A percentile compares a stretch with the other conserved stretches of the same genome.
These are phyloP conservation scores for Phytophthora sansomeana DNA, from an alignment of 352 stramenopile species.

Conservation along the genomic window DNA sequence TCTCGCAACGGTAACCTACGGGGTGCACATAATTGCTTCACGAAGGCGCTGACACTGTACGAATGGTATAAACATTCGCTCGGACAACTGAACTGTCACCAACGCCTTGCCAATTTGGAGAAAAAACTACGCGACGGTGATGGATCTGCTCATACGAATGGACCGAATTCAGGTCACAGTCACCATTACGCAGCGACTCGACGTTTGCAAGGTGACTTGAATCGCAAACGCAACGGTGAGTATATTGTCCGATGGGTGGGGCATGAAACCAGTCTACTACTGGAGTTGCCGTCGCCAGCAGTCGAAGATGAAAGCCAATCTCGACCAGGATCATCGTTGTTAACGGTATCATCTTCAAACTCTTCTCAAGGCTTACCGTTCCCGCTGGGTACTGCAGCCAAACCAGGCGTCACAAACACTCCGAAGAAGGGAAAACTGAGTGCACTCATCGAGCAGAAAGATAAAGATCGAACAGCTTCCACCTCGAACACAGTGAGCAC, in stretches of 20 bases:
- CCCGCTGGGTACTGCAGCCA: slow-evolving; percentile 25
- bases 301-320: slow-evolving; percentile 58
- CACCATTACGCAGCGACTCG: slow-evolving; percentile 83
- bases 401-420: slow-evolving; percentile 50
- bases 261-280: slow-evolving; percentile 82
- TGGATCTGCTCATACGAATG: slow-evolving; percentile 60
- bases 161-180: slow-evolving; percentile 65
- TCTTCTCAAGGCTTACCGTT: slow-evolving; percentile 29
- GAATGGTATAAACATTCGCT: slow-evolving; percentile 87
- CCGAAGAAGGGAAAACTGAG: slow-evolving; percentile 66
- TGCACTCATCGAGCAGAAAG: slow-evolving; percentile 65
- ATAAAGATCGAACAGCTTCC: slow-evolving; percentile 43
- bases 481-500: slow-evolving; percentile 11
- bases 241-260: slow-evolving; percentile 86
- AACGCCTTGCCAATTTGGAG: slow-evolving; percentile 83
- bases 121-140: slow-evolving; percentile 85
- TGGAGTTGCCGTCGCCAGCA: slow-evolving; percentile 62
- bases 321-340: slow-evolving; percentile 27
- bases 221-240: slow-evolving; percentile 82
- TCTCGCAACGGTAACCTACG: slow-evolving; percentile 81
- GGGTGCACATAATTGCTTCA: slow-evolving; percentile 82
- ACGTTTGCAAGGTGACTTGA: slow-evolving; percentile 79
- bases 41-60: slow-evolving; percentile 80
- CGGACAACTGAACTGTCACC: slow-evolving; percentile 82
- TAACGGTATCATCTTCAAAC: background rate